phyloP scores from a whole-genome alignment of 805 yeast genomes.

The Candida maltosa region DNA sequence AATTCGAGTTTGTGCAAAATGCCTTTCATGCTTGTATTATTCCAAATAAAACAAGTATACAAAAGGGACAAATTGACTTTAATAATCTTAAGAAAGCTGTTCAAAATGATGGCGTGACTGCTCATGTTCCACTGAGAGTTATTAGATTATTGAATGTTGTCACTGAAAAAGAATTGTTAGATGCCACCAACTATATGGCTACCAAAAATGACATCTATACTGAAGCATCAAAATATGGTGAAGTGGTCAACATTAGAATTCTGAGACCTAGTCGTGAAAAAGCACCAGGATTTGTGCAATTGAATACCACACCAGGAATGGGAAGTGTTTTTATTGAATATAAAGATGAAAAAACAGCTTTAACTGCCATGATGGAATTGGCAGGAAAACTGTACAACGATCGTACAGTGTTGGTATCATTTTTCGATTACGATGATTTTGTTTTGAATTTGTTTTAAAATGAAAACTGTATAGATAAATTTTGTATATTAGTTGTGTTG shows the following conservation, averaged over 20 bases:
- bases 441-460: no score
- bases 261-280: slow-evolving; percentile 58
- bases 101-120: slow-evolving; percentile 30
- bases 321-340: slow-evolving; percentile 76
- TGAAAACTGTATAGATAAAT: slow-evolving; percentile 17
- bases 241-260: slow-evolving; percentile 50
- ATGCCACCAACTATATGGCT: slow-evolving; percentile 45
- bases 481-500: not conserved
- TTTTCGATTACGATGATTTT: slow-evolving; percentile 59
- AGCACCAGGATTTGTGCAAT: slow-evolving; percentile 37
- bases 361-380: slow-evolving; percentile 52
- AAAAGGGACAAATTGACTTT: slow-evolving; percentile 34
- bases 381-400: slow-evolving; percentile 69
- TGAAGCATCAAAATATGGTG: slow-evolving; percentile 51
- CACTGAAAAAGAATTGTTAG: slow-evolving; percentile 59
- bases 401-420: slow-evolving; percentile 65
- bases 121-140: slow-evolving; percentile 47
- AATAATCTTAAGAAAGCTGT: slow-evolving; percentile 36
- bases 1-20: slow-evolving; percentile 14
- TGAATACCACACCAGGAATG: slow-evolving; percentile 50
- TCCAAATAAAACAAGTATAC: slow-evolving; percentile 29
- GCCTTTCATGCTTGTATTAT: slow-evolving; percentile 33
- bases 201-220: slow-evolving; percentile 49
- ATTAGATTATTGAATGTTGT: slow-evolving; percentile 66
- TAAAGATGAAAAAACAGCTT: slow-evolving; percentile 47